Base-by-base conservation (phyloP, 768 basidiomycete species). In the Hericium coralloides region DNA sequence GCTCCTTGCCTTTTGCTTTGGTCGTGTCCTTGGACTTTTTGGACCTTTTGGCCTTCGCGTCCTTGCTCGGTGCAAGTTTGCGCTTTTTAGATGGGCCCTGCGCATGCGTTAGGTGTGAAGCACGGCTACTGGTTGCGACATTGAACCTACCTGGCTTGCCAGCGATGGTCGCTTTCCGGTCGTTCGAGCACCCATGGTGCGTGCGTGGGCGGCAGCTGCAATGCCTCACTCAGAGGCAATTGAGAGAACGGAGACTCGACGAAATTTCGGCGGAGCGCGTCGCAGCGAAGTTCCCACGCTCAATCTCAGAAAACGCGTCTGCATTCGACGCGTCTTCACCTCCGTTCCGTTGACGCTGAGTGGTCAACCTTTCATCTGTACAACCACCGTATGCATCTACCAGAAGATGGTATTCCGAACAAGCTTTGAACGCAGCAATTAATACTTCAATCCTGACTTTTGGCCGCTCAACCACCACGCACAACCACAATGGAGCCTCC, bases 31-130 rank as follows among this genome's bases (percentile, higher is more conserved):
- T 62, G 43, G 38, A 22, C 15, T 17, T 17, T 23, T 50, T 50
- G 26, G 49, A 7, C 23, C 25, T 50, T 23, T 10, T 50, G 49
- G 8, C 17, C 15, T 50, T 18, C 12, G 22, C 15, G 17, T 64
- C 55, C 49, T 66, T 65, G 41, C 56, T 53, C 23, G 75, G 65
- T 39, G 72, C 66, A 26, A 81, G 65, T 69, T 84, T 89, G 64
- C 78, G 83, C 64, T 79, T 84, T 74, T 90, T 89, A 3, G 78
- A 73, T 17, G 80, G 61, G 51, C 68, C 69, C 73, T 78, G 60
- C 52, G 17, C 41, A 51, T n/a, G 55, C 18, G 31, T 18, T 50
- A 43, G 47, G 39, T 31, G 8, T 45, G 22, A 38, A 6, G 31
- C 18, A 38, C 45, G 15, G 26, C 9, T 6, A 17, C 25, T 17